A percentile compares a stretch with the other conserved stretches of the same genome.
Conservation (phyloP, 2,329 filamentous ascomycete species). For the Fusarium sp. region DNA sequence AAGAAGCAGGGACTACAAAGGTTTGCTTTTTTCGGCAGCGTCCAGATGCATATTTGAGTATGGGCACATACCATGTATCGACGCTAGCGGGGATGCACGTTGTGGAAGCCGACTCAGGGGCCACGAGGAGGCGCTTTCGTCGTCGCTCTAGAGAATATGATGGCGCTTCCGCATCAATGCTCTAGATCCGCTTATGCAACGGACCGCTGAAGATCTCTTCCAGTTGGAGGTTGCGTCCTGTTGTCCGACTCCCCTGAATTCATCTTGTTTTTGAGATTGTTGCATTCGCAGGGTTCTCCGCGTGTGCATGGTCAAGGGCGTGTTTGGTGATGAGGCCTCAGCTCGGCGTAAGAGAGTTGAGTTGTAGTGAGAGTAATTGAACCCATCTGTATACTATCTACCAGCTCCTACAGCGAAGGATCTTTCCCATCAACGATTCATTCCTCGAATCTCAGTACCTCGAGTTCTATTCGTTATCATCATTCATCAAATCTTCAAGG, state of each 20-base stretch:
- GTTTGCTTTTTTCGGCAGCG: constrained; percentile 2
- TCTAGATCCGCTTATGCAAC: constrained; percentile 12
- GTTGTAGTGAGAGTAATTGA: not conserved
- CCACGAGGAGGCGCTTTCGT: constrained; percentile 5
- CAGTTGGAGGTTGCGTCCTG: constrained; percentile 1
- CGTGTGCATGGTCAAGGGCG: not conserved
- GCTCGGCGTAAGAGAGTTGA: not conserved
- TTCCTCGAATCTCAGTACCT: not conserved
- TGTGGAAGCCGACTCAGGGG: constrained; percentile 7
- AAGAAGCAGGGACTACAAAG: constrained; percentile 7
- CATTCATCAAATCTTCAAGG: not conserved
- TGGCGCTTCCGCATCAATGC: constrained; percentile 8
- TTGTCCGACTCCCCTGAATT: not conserved
- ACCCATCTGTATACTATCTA: not conserved
- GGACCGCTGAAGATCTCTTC: constrained; percentile 30
- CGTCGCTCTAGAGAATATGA: not conserved
- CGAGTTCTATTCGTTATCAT: too few species aligned
- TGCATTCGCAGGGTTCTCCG: constrained; percentile 13
- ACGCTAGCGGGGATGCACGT: constrained; percentile 6
- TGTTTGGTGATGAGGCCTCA: not conserved
- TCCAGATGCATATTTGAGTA: constrained; percentile 33
- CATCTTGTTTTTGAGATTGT: constrained; percentile 1
- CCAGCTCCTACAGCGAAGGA: accelerated
- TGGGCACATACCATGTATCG: constrained; percentile 6
- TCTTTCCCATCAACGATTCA: too few species aligned